These are phyloP conservation scores for Alternaria arborescens DNA, from an alignment of 2,329 filamentous ascomycete genomes.

Conservation along the genomic window DNA sequence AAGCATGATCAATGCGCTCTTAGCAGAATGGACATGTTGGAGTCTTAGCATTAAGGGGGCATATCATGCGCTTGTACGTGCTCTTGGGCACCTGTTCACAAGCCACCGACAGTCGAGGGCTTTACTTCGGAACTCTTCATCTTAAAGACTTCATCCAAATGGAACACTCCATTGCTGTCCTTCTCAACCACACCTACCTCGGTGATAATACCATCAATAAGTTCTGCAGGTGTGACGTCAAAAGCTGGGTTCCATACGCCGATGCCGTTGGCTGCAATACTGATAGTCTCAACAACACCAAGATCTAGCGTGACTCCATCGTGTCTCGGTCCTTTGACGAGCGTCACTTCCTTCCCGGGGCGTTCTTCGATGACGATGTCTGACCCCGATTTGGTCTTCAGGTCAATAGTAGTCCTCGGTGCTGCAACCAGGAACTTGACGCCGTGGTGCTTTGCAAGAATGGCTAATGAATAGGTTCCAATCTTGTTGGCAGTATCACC, in stretches of 20 bases:
- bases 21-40: slow-evolving; percentile 1
- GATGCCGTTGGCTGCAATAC: slow-evolving; percentile 79
- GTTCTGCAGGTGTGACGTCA: slow-evolving; percentile 85
- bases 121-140: slow-evolving; percentile 31
- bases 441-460: slow-evolving; percentile 86
- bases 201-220: slow-evolving; percentile 95
- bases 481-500: slow-evolving; percentile 99
- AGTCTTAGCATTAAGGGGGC: neutral
- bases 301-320: slow-evolving; percentile 71
- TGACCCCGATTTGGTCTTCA: slow-evolving; percentile 77
- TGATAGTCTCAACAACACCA: slow-evolving; percentile 72
- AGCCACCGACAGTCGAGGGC: slow-evolving; percentile 45
- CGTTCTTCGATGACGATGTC: slow-evolving; percentile 93
- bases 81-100: slow-evolving; percentile 23
- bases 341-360: slow-evolving; percentile 80
- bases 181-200: slow-evolving; percentile 89
- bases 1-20: neutral
- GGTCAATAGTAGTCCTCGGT: slow-evolving; percentile 91
- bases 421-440: slow-evolving; percentile 96
- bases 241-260: slow-evolving; percentile 97
- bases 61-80: neutral
- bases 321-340: slow-evolving; percentile 78
- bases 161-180: slow-evolving; percentile 73
- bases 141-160: slow-evolving; percentile 58
- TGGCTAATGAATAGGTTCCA: slow-evolving; percentile 90